Percentiles rank a stretch among this genome's conserved stretches.
These are phyloP conservation scores for Apiotrichum akiyoshidainum DNA, from an alignment of 1,284 basidiomycete genomes.

Conservation along the genomic window DNA sequence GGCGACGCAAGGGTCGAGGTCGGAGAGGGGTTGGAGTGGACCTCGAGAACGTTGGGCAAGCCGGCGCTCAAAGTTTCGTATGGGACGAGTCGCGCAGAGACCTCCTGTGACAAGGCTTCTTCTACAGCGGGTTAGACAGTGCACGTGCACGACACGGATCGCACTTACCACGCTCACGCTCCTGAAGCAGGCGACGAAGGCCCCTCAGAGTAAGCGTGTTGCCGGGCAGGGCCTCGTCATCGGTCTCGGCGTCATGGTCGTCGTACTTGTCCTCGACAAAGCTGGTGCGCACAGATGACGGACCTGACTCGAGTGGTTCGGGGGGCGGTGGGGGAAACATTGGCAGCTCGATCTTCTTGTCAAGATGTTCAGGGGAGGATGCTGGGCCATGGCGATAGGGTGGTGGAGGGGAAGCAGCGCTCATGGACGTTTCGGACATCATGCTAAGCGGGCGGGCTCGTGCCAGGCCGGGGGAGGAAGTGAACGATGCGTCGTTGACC, in stretches of 20 bases:
- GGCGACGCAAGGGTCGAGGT: background rate
- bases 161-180: slow-evolving; percentile 16
- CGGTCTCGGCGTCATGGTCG: background rate
- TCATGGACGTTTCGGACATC: slow-evolving; percentile 5
- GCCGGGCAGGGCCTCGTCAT: slow-evolving; percentile 7
- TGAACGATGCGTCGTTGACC: background rate
- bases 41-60: background rate
- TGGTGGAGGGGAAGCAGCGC: slow-evolving; percentile 11
- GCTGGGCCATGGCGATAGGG: slow-evolving; percentile 5
- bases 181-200: slow-evolving; percentile 13
- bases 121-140: background rate
- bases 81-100: slow-evolving; percentile 3
- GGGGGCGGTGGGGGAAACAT: slow-evolving; percentile 19
- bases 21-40: background rate
- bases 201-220: slow-evolving; percentile 20
- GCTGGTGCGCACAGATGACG: slow-evolving; percentile 20
- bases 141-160: background rate
- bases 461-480: background rate
- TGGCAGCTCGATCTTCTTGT: background rate
- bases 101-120: background rate
- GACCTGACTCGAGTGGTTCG: slow-evolving; percentile 17
- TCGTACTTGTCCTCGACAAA: slow-evolving; percentile 2
- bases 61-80: background rate
- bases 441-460: slow-evolving; percentile 14
- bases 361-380: background rate